Evolutionary conservation across 495 filamentous ascomycete species (phyloP), one percentile per base, ranked within the genome.

Genomic region (Aspergillus egyptiacus): DNA sequence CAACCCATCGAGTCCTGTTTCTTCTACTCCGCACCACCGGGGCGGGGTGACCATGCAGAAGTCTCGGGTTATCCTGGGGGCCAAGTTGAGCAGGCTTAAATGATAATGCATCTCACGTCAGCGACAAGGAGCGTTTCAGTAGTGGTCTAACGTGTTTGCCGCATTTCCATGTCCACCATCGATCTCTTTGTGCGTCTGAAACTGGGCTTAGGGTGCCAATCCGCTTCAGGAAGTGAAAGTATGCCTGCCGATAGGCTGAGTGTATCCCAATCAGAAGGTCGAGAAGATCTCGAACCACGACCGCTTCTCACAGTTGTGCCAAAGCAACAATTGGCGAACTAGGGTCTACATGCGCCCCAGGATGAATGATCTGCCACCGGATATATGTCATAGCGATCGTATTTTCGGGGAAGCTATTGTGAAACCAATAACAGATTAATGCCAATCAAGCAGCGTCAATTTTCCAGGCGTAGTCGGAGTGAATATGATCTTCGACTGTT

Each of bases 401-500:
- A 22, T n/a, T n/a, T 17, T 35, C 32, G 8, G 23, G 17, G 22
- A 5, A 6, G 30, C 39, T 36, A 10, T 24, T n/a, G 22, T 30
- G 5, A 13, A 38, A 20, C 46, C 31, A 14, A 35, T 19, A 18
- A 10, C 25, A 9, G 15, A 5, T 6, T n/a, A 14, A 22, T 5
- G 27, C 14, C 17, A 15, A 30, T 74, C 69, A 74, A 25, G 53
- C 58, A n/a, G 64, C 62, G 22, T 67, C 61, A 31, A 68, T 58
- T 47, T 67, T 66, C 70, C 69, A 71, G 18, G 58, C 41, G 36
- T 74, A 74, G 23, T 69, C 69, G 11, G 50, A 52, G 48, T 66
- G 54, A 1, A 72, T 45, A 37, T 65, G 58, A 43, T 74, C 71
- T 55, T 82, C 74, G 46, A 91, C 67, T 22, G 76, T 71, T 36